Evolutionary conservation across 176 grass and related monocot species (phyloP), one percentile per base, ranked within the genome.

Genomic region (Hyparrhenia diplandra): DNA sequence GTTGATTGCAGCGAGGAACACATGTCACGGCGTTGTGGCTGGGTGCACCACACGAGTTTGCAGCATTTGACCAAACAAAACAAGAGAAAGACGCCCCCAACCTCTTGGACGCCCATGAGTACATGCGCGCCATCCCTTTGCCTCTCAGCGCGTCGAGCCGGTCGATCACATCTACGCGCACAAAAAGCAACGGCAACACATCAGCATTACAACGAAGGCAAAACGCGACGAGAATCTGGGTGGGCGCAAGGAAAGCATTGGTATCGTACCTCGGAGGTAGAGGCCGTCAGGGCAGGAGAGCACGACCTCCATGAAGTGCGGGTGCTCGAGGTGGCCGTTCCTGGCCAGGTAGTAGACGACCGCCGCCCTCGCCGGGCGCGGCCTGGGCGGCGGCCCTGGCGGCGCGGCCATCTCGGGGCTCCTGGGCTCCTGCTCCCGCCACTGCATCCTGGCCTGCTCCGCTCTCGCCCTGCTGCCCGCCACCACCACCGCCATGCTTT

Each of bases 31-130:
- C 40, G 12, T 16, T n/a, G n/a, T n/a, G n/a, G n/a, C n/a, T n/a
- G n/a, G 25, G 46, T 41, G 40, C 67, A 24, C 51, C 28, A 11
- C 24, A 29, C 24, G 5, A 6, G 23, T 61, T 60, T 24, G 30
- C 13, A 8, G 32, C 57, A 13, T 34, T 34, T 46, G 37, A 64
- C 73, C 69, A 37, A 1, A 63, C 69, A 37, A 1, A 64, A 5
- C 27, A 23, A 79, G 23, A 31, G 4, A 37, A 37, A 13, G 24
- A 16, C 32, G 25, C 8, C 39, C 12, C 39, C 20, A 80, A 97
- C 95, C 95, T 83, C 80, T 98, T 98, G 72, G 92, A 94, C 52
- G 92, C 91, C 92, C 95, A 95, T 0, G 95, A 93, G 84, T 89
- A 94, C 58, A 95, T 74, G 73, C 78, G 77, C 23, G 92, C 88